Percentiles rank a stretch among this genome's conserved stretches.
These are phyloP conservation scores for Corylus avellana DNA, from an alignment of 306 rosid genomes.

Conservation along the genomic window DNA sequence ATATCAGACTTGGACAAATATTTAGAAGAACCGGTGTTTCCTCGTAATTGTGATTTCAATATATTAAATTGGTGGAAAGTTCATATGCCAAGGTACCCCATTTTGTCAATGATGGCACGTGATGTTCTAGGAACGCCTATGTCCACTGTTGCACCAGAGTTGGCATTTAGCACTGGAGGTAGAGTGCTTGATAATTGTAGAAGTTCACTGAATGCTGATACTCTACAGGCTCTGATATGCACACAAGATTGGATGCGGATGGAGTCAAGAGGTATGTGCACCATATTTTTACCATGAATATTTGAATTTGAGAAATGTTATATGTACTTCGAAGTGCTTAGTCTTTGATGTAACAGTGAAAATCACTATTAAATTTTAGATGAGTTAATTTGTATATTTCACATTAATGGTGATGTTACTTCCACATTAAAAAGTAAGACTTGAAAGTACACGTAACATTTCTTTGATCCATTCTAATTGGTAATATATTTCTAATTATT, in stretches of 20 bases:
- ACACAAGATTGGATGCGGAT: constrained; percentile 85
- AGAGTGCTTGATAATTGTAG: constrained; percentile 75
- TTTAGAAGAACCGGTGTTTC: constrained; percentile 90
- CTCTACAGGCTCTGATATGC: constrained; percentile 80
- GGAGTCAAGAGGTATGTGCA: constrained; percentile 62
- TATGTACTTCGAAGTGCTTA: too few relatives aligned
- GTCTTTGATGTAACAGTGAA: too few relatives aligned
- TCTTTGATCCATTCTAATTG: constrained; percentile 9
- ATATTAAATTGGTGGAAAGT: constrained; percentile 97
- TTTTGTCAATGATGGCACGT: constrained; percentile 95
- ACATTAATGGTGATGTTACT: too few relatives aligned
- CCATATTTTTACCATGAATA: not conserved
- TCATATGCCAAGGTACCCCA: constrained; percentile 96
- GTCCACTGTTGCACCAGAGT: constrained; percentile 79
- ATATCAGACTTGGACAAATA: constrained; percentile 89
- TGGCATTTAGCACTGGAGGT: constrained; percentile 57
- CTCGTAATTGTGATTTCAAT: constrained; percentile 80
- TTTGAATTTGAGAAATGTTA: not conserved
- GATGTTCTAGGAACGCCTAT: constrained; percentile 95
- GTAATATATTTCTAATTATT: constrained; percentile 22
- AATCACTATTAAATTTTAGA: too few relatives aligned
- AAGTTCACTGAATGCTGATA: constrained; percentile 60
- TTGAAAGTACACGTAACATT: too few relatives aligned
- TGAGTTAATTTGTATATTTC: too few relatives aligned
- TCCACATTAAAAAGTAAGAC: too few relatives aligned